Base-by-base conservation (phyloP, 2,329 filamentous ascomycete genomes). In the Sordariomycetes sp. region DNA sequence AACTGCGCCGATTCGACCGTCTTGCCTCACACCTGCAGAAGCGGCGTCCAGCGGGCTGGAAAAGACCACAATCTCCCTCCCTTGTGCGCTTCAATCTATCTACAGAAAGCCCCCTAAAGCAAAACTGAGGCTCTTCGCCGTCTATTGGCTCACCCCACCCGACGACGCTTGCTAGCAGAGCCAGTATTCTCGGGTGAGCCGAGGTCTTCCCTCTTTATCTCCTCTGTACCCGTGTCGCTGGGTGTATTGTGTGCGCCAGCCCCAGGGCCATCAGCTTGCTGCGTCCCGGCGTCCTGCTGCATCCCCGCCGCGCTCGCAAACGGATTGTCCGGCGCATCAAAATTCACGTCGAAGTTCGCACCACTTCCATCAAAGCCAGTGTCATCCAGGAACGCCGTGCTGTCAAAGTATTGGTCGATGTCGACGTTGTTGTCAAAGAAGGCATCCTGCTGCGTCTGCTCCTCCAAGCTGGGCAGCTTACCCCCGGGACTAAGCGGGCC, bases 401-500 rank as follows among this genome's bases (percentile, higher is more conserved):
- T 61, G 21, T 61, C 54, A 40, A 71, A 71, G 8, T 60, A 75
- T 45, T 73, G 65, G 32, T 73, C 68, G 6, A 72, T 51, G 36
- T 74, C 70, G 11, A 68, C 50, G 23, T 57, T 56, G 9, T 51
- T 43, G 23, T 50, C 39, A 37, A 61, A 48, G 46, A 61, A 59
- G 42, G 46, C 51, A 3, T 70, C 66, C 18, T 63, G 64, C n/a
- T 28, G 14, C 4, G 18, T 26, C 8, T 6, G 8, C 17, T 28
- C 34, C 6, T 36, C 34, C 2, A 92, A 55, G 5, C 84, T 84
- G 2, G 86, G 83, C 23, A 94, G 84, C 12, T 74, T 72, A 5
- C 86, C 86, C 1, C 76, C 84, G 0, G 87, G 87, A 47, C 81
- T 88, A 10, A 94, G 68, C 0, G 87, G 87, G 6, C 83, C 79